Base-by-base conservation (phyloP, 1,139 yeast genomes). In the Pichia sp. region DNA sequence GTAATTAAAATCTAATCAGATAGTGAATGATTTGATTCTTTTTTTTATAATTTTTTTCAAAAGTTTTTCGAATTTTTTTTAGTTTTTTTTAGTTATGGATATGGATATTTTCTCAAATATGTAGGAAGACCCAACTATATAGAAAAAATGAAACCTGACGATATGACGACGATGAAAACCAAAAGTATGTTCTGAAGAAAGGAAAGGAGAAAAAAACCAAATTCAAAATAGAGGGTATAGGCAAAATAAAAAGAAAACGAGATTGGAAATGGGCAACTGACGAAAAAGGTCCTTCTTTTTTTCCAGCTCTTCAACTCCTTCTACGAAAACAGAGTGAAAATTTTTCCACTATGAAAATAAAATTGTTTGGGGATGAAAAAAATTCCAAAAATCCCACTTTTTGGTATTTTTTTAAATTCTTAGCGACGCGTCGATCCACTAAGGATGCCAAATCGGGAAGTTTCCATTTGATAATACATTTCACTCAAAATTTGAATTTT, bases 11-110 rank as follows among this genome's bases (percentile, higher is more conserved):
- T 34, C 25, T 41, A 51, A 51, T 45, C 48, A 48, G 43, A 42
- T 18, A 26, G 41, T 16, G 16, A 22, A 12, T 21, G 23, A 39
- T 39, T 19, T 36, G 26, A 30, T 52, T 46, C 51, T 54, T 55
- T 55, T 45, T 55, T 57, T 58, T 57, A 54, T 46, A 49, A 49
- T 50, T 54, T 49, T 57, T 59, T 59, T 55, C 43, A 45, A 46
- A 52, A 55, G 59, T 60, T 59, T 58, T 58, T 58, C 45, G 30
- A 37, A 12, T 37, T 55, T 50, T 52, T 55, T 55, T 52, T 47
- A 44, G 46, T 51, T 52, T 55, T 54, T 52, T 52, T 42, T 41
- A 25, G 23, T 41, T 50, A 36, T 37, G 26, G 22, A 13, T 18
- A 18, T 16, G 34, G 30, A 28, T 34, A 25, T 48, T 47, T 54